These are phyloP conservation scores for Psidium guajava DNA, from an alignment of 345 rosid species.

Conservation along the genomic window DNA sequence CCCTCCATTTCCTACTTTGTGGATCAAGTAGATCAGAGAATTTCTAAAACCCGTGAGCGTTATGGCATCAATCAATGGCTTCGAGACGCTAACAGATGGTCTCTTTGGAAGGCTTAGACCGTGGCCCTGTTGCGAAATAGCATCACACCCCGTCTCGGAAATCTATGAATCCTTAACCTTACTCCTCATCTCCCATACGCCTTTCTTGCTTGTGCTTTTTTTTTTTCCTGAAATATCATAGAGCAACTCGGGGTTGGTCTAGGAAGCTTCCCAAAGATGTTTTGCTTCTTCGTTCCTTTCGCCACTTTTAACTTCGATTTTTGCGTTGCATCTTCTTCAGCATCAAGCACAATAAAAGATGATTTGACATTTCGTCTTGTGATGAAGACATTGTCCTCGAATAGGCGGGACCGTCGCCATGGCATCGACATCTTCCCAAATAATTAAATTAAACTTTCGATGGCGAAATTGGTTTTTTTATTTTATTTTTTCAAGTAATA, in stretches of 20 bases:
- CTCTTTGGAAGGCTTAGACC: not conserved
- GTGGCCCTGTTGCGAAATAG: not conserved
- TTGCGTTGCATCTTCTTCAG: not conserved
- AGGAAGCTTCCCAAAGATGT: not conserved
- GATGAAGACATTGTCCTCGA: not conserved
- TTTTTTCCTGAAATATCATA: not conserved
- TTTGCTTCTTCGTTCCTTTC: not conserved
- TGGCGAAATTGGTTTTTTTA: not conserved
- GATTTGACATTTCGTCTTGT: not conserved
- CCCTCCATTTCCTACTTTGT: not conserved
- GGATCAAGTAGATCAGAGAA: not conserved
- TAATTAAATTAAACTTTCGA: not conserved
- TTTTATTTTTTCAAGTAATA: not conserved
- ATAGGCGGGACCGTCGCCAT: not conserved
- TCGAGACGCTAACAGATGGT: not conserved
- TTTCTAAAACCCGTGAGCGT: not conserved
- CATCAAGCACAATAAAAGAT: not conserved
- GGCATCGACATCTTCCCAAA: not conserved
- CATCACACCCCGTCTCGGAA: not conserved
- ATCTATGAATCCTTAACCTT: not conserved
- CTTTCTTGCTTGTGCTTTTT: not conserved
- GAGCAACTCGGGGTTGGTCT: not conserved
- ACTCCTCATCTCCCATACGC: not conserved
- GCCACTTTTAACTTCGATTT: not conserved
- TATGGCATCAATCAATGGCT: not conserved